Evolutionary conservation across 2,329 filamentous ascomycete species (phyloP), one percentile per base, ranked within the genome.

Genomic region (Cercospora canescens): DNA sequence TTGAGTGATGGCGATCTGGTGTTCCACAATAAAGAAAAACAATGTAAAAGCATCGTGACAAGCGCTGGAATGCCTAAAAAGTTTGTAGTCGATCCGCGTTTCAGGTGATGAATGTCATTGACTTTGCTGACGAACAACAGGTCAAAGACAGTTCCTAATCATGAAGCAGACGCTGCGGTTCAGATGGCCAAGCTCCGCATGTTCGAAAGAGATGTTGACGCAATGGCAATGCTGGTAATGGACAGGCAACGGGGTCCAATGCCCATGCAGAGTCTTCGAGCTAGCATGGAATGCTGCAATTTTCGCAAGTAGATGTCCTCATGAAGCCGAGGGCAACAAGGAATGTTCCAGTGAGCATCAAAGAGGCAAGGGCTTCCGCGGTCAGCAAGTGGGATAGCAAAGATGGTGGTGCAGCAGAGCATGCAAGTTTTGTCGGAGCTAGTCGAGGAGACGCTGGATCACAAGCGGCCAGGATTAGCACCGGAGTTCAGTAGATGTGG

Each of bases 191-290:
- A 76, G 0, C 82, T 82, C 60, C 85, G 80, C 67, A 79, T 82
- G 52, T 79, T 79, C 30, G 80, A 80, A 72, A 90, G 90, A 70
- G 91, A 91, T 4, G 88, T 88, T 3, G 88, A 85, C 1, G 91
- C 77, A 1, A 89, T 83, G 1, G 89, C 85, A 21, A 92, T 81
- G 41, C 84, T 81, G 0, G 89, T 86, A 41, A 88, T 85, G 75
- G 89, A 91, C 2, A 91, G 75, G 66, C 82, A 86, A 2, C 88
- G 88, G 16, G 50, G 35, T 16, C 67, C 67, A 24, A 70, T 37
- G 12, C 69, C 69, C 14, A 83, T 74, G 62, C 80, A 82, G 32
- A 86, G 62, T n/a, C 81, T 84, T 67, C 86, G 84, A 0, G 81
- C 79, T n/a, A 86, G 79, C 60, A 86, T 78, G 6, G 85, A 70